phyloP scores from a whole-genome alignment of 495 filamentous ascomycete genomes.

The Penicillium bovifimosum region DNA sequence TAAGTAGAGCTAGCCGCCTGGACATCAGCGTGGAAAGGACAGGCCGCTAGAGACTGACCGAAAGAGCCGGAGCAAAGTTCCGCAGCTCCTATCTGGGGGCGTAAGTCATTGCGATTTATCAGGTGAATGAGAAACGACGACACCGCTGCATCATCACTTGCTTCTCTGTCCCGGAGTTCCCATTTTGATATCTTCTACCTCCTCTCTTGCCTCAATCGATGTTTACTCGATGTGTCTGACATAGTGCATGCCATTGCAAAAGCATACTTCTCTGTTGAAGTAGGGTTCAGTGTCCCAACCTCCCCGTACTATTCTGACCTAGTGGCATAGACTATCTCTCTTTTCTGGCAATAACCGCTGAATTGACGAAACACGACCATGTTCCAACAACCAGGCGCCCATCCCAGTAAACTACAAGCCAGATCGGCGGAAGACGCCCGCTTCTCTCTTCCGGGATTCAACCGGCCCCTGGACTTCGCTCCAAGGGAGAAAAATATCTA shows the following conservation, averaged over 20 bases:
- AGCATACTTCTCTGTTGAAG: background rate
- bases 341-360: background rate
- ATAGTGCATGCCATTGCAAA: background rate
- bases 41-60: background rate
- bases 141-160: slow-evolving; percentile 19
- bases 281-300: background rate
- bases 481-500: slow-evolving; percentile 29
- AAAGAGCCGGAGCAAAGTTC: slow-evolving; percentile 18
- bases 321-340: background rate
- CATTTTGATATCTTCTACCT: background rate
- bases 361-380: slow-evolving; percentile 4
- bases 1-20: background rate
- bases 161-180: background rate
- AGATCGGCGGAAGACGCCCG: slow-evolving; percentile 11
- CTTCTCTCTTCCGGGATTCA: slow-evolving; percentile 37
- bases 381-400: slow-evolving; percentile 18
- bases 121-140: slow-evolving; percentile 8
- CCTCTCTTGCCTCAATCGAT: background rate
- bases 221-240: background rate
- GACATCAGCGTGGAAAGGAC: slow-evolving; percentile 4
- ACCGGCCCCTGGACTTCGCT: slow-evolving; percentile 34
- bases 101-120: background rate
- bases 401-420: background rate
- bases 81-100: background rate
- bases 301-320: background rate